These are phyloP conservation scores for Claviceps purpurea DNA, from an alignment of 2,329 filamentous ascomycete species.

Conservation along the genomic window DNA sequence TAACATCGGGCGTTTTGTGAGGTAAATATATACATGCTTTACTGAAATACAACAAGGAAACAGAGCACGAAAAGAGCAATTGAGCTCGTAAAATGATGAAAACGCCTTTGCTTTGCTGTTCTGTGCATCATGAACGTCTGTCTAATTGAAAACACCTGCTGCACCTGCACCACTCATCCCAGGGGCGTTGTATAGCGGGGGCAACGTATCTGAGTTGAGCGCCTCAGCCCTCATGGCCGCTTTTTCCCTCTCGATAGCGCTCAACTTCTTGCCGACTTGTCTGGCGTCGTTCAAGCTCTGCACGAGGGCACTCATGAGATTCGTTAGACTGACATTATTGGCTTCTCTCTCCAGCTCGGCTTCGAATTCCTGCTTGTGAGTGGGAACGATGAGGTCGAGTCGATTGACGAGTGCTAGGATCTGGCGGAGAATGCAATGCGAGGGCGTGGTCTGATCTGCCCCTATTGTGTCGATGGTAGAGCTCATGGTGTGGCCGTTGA, in stretches of 20 bases:
- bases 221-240: conserved; percentile 9
- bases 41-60: no score
- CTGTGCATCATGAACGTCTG: no score
- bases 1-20: no score
- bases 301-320: conserved; percentile 62
- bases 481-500: conserved; percentile 33
- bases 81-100: no score
- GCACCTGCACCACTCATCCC: no score
- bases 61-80: no score
- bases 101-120: no score
- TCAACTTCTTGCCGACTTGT: conserved; percentile 63
- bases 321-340: conserved; percentile 72
- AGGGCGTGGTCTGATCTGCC: conserved; percentile 29
- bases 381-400: conserved; percentile 67
- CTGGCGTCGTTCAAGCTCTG: conserved; percentile 57
- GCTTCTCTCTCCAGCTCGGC: conserved; percentile 62
- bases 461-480: conserved; percentile 20
- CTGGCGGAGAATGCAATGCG: conserved; percentile 69
- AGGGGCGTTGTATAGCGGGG: no score
- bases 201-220: conserved; percentile 9
- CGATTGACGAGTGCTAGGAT: conserved; percentile 78
- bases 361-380: conserved; percentile 50
- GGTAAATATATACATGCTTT: no score
- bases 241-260: conserved; percentile 36
- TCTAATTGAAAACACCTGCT: no score